Evolutionary conservation across 2,329 filamentous ascomycete species (phyloP), one percentile per base, ranked within the genome.

Genomic region (Fusarium subglutinans): DNA sequence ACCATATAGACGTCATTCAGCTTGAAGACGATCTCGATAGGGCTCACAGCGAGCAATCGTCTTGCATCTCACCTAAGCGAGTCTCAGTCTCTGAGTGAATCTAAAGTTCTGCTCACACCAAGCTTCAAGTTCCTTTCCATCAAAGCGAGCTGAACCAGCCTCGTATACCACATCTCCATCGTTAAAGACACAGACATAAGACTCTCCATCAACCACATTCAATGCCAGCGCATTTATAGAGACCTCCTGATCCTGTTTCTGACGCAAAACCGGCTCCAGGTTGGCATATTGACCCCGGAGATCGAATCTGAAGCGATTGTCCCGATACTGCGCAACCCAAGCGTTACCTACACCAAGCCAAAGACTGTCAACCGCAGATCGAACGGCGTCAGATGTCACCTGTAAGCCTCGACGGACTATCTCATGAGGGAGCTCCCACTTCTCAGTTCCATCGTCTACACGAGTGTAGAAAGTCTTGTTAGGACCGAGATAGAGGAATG

Each of bases 241-340:
- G 8, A 58, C 50, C 17, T 61, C 63, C 11, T 69, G 56, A 2
- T 68, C 59, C 12, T 64, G 41, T 14, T 63, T 55, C 17, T 44
- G 47, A 8, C 28, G 13, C 8, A 78, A 14, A 9, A 26, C 28
- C 38, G 30, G 17, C 30, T 65, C 44, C 24, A 78, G 26, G 7
- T 28, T 33, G 5, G 28, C 22, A 30, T 78, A 78, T 26, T 62
- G 64, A 2, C 66, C 74, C 17, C 63, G 47, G 41, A 78, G 73
- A 14, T 77, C 65, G 22, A 75, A 70, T 12, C 59, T 59, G 38
- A 70, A 72, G 41, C 35, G 60, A 12, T 55, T 58, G 54, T 76
- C 71, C 33, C 69, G 62, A n/a, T 76, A 76, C 55, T 78, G 76
- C 6, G 65, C 74, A 18, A 78, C 75, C 61, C 74, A 78, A n/a